Conservation (phyloP, 106 monocot genomes). For the Phalaenopsis aphrodite region DNA sequence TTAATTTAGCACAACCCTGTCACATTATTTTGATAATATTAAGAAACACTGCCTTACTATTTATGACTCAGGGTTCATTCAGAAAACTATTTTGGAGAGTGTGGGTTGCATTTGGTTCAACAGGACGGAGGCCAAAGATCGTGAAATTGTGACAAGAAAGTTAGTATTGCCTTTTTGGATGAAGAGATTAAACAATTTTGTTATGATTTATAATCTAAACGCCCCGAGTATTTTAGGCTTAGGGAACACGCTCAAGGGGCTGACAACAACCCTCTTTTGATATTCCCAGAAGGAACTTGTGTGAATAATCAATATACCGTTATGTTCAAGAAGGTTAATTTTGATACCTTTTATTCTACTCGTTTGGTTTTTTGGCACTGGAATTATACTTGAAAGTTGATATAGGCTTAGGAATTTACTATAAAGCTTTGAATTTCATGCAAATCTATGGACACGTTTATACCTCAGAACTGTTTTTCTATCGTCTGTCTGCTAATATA, state of each 20-base stretch:
- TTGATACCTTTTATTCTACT: not conserved
- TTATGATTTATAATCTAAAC: not conserved
- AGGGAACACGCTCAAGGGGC: slow-evolving; percentile 63
- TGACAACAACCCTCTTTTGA: slow-evolving; percentile 89
- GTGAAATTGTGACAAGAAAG: slow-evolving; percentile 86
- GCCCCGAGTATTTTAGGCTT: slow-evolving; percentile 34
- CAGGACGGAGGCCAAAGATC: slow-evolving; percentile 83
- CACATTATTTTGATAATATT: not conserved
- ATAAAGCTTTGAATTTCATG: not conserved
- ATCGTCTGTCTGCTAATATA: too few species aligned
- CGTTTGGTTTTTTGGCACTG: not conserved
- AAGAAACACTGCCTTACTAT: not conserved
- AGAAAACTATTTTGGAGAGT: slow-evolving; percentile 84
- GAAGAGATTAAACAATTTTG: not conserved
- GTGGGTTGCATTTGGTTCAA: slow-evolving; percentile 99
- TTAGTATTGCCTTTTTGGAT: slow-evolving; percentile 15
- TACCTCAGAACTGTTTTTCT: not conserved
- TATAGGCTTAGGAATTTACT: not conserved
- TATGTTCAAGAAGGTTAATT: slow-evolving; percentile 96
- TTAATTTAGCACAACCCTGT: not conserved
- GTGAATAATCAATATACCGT: slow-evolving; percentile 97
- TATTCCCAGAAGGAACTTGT: slow-evolving; percentile 99
- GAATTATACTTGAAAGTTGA: not conserved
- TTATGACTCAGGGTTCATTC: slow-evolving; percentile 67
- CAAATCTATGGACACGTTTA: not conserved